phyloP scores from a whole-genome alignment of 2,329 filamentous ascomycete genomes.

The Coniochaeta sp. region DNA sequence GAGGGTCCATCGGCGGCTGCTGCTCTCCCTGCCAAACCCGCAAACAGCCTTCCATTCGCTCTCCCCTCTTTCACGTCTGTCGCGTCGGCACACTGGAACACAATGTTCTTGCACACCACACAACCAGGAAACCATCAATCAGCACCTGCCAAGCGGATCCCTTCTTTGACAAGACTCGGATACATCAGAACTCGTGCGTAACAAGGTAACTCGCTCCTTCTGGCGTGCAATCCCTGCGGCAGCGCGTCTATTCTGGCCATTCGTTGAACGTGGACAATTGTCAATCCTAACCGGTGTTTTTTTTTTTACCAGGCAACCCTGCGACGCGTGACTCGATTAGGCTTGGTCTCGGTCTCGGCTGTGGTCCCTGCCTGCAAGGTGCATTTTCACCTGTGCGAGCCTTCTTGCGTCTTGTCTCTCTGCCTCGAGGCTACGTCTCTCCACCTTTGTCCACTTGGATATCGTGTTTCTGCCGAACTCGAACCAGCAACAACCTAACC shows the following conservation, averaged over 20 bases:
- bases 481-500: neutral
- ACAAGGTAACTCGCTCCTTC: neutral
- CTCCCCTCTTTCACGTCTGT: neutral
- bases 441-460: conserved; percentile 1
- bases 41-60: neutral
- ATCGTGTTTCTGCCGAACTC: neutral
- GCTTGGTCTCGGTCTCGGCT: neutral
- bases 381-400: neutral
- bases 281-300: neutral
- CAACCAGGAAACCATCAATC: too few species aligned
- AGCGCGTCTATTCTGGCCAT: conserved; percentile 1
- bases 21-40: neutral
- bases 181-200: neutral
- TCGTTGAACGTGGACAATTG: neutral
- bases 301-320: neutral
- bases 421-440: conserved; percentile 2
- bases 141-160: neutral
- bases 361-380: neutral
- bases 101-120: conserved; percentile 2
- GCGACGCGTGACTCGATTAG: neutral
- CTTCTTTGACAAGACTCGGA: too few species aligned
- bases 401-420: neutral
- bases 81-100: conserved; percentile 1
- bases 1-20: neutral
- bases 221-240: neutral